These are phyloP conservation scores for Murraya koenigii DNA, from an alignment of 345 rosid genomes.

Conservation along the genomic window DNA sequence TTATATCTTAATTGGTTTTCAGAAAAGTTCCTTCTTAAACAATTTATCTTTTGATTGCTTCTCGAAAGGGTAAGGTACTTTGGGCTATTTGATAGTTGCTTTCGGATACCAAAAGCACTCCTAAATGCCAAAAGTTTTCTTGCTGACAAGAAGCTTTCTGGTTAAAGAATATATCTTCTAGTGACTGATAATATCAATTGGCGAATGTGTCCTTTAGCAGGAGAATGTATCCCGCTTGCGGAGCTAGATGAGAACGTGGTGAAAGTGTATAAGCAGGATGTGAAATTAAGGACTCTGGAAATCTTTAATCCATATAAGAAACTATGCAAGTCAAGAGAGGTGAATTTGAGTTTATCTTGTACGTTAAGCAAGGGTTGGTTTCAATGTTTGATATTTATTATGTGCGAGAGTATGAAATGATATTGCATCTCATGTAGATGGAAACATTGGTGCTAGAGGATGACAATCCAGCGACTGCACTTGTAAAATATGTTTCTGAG, in stretches of 20 bases:
- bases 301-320: slow-evolving; percentile 52
- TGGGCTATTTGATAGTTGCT: no score
- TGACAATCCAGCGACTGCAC: slow-evolving; percentile 63
- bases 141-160: not conserved
- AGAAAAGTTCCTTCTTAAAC: not conserved
- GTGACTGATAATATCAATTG: not conserved
- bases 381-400: not conserved
- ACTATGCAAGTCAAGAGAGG: slow-evolving; percentile 49
- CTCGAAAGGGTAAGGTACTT: no score
- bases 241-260: slow-evolving; percentile 74
- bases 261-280: slow-evolving; percentile 55
- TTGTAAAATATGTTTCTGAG: slow-evolving; percentile 45
- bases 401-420: not conserved
- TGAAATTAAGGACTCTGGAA: slow-evolving; percentile 42
- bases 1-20: not conserved
- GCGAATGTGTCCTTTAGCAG: slow-evolving; percentile 33
- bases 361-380: not conserved
- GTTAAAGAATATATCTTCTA: not conserved
- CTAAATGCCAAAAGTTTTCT: not conserved
- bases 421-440: slow-evolving; percentile 36
- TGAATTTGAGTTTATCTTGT: slow-evolving; percentile 8
- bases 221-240: slow-evolving; percentile 53
- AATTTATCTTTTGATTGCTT: not conserved
- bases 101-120: not conserved
- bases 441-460: slow-evolving; percentile 71